A percentile compares a stretch with the other conserved stretches of the same genome.
phyloP scores from a whole-genome alignment of 192 early-diverging fungal species.

The Coemansia guatemalensis region DNA sequence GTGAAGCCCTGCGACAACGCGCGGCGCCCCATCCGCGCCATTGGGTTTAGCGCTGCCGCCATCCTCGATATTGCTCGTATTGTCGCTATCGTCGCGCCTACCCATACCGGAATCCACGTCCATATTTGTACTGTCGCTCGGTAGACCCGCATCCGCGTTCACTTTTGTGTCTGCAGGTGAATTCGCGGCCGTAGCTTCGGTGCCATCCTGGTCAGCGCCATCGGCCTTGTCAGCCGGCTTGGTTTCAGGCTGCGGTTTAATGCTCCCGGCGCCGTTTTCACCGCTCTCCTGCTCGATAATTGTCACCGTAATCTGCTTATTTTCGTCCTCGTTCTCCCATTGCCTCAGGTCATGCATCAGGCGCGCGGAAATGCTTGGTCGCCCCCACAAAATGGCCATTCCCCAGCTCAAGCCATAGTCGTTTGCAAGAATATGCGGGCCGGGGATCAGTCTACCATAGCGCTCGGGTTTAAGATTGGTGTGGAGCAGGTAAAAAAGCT shows the following conservation, averaged over 20 bases:
- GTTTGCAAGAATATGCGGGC: constrained; percentile 32
- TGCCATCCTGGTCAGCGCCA: neutral
- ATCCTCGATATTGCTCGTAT: neutral
- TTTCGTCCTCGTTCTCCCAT: constrained; percentile 37
- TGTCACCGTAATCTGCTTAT: constrained; percentile 12
- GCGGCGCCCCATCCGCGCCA: constrained; percentile 9
- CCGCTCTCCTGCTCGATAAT: constrained; percentile 15
- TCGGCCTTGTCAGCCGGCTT: neutral
- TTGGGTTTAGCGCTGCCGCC: neutral
- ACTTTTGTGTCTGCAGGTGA: neutral
- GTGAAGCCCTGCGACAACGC: constrained; percentile 22
- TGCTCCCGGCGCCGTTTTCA: neutral
- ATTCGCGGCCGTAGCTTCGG: neutral
- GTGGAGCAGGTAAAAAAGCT: constrained; percentile 43
- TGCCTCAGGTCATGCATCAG: constrained; percentile 33
- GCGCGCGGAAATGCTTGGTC: constrained; percentile 29
- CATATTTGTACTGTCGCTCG: constrained; percentile 2
- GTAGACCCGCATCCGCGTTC: neutral
- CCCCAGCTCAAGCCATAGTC: constrained; percentile 42
- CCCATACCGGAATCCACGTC: constrained; percentile 4
- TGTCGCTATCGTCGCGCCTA: neutral
- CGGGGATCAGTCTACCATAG: constrained; percentile 39
- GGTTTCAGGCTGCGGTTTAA: neutral
- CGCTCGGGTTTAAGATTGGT: constrained; percentile 42
- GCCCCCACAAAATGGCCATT: constrained; percentile 44